phyloP scores from a whole-genome alignment of 179 eudicot genomes.

The Patellifolia procumbens region DNA sequence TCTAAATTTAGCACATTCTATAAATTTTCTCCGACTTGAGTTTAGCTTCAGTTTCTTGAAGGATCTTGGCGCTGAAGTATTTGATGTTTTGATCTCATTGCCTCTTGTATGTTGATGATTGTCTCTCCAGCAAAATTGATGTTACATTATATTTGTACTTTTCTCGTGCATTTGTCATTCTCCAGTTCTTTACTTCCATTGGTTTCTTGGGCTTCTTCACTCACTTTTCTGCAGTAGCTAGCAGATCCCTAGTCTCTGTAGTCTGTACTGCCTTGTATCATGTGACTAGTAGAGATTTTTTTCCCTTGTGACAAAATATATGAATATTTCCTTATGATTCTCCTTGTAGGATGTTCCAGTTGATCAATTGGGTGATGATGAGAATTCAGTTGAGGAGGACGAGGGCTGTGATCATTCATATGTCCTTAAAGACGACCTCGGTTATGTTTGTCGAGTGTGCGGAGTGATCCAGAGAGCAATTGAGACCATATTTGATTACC shows the following conservation, averaged over 20 bases:
- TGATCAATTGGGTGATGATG: conserved; percentile 48
- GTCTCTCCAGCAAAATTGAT: not conserved
- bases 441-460: conserved; percentile 95
- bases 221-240: not conserved
- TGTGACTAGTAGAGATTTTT: not conserved
- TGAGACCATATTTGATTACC: conserved; percentile 84
- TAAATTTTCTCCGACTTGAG: not conserved
- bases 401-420: conserved; percentile 91
- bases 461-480: conserved; percentile 80
- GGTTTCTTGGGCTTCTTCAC: not conserved
- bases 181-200: not conserved
- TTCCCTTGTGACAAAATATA: not conserved
- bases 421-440: conserved; percentile 89
- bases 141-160: not conserved
- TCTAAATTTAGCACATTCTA: not conserved
- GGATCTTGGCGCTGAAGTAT: not conserved
- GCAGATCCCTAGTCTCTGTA: not conserved
- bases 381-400: conserved; percentile 42
- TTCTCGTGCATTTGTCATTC: not conserved
- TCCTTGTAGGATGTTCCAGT: conserved; percentile 53
- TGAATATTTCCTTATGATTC: not conserved
- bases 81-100: not conserved
- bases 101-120: not conserved
- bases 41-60: not conserved
- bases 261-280: no score